A percentile compares a stretch with the other conserved stretches of the same genome.
phyloP scores from a whole-genome alignment of 2,329 filamentous ascomycete species.

The Trichoderma brevicompactum region DNA sequence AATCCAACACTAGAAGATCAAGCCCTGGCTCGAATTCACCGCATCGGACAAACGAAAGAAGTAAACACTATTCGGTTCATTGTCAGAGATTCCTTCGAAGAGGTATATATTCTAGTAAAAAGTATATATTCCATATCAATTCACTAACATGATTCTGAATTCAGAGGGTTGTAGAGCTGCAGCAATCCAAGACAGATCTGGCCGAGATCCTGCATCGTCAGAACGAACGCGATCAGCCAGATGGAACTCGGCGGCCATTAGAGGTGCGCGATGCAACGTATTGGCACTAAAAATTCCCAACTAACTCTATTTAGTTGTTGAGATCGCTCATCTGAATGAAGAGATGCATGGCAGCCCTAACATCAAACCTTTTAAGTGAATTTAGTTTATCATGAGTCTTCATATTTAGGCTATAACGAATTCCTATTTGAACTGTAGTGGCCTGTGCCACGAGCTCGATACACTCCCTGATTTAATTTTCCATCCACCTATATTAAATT shows the following conservation, averaged over 20 bases:
- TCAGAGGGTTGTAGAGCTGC: conserved; percentile 30
- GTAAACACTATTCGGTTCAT: conserved; percentile 47
- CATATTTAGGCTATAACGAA: no score
- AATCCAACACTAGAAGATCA: conserved; percentile 52
- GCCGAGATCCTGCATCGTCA: conserved; percentile 17
- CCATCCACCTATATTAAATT: no score
- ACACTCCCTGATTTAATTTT: no score
- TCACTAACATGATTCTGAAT: rapidly evolving
- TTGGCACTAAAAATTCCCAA: no score
- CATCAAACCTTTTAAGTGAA: no score
- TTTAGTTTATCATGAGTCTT: no score
- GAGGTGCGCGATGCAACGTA: not conserved
- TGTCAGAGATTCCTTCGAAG: conserved; percentile 46
- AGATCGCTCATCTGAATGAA: conserved; percentile 16
- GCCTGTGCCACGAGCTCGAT: no score
- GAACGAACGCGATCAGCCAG: not conserved
- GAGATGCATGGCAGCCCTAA: not conserved
- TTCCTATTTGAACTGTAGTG: no score
- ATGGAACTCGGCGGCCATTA: not conserved
- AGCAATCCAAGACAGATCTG: conserved; percentile 31
- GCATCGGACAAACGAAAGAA: conserved; percentile 42
- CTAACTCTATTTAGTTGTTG: not conserved
- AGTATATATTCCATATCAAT: not conserved
- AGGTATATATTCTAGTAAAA: conserved; percentile 32
- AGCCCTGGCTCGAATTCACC: conserved; percentile 46